Evolutionary conservation across 2,329 filamentous ascomycete species (phyloP).

Genomic region (Cercospora citrullina): DNA sequence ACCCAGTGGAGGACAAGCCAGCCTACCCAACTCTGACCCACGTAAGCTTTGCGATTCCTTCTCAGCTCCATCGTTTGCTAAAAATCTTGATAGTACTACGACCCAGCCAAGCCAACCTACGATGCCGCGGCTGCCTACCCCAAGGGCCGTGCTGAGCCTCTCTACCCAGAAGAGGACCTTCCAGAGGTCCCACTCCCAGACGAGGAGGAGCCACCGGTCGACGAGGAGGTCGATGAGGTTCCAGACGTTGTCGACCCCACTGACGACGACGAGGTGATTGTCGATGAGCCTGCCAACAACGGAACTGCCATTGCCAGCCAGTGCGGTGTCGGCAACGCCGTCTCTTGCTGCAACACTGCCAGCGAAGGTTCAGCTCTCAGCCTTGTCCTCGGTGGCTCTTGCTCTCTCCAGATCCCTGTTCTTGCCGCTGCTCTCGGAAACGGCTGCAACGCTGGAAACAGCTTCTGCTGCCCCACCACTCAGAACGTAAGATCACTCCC

Average conservation of each 20-base stretch:
- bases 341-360: slow-evolving; percentile 24
- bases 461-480: slow-evolving; percentile 26
- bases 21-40: not conserved
- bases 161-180: not conserved
- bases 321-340: slow-evolving; percentile 11
- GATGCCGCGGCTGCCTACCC: not conserved
- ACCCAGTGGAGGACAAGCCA: not conserved
- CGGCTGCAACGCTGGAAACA: slow-evolving; percentile 20
- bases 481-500: slow-evolving; percentile 11
- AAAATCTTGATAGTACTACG: not conserved
- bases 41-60: not conserved
- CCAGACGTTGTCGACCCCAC: not conserved
- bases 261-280: slow-evolving; percentile 8
- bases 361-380: slow-evolving; percentile 4
- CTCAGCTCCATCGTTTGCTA: not conserved
- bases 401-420: slow-evolving; percentile 12
- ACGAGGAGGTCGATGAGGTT: not conserved
- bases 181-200: not conserved
- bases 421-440: not conserved
- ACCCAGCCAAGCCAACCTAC: not conserved
- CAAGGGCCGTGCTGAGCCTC: not conserved
- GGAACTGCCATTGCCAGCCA: not conserved
- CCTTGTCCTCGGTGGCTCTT: slow-evolving; percentile 20
- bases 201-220: not conserved
- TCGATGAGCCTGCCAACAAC: not conserved